Conservation (phyloP, 2,329 filamentous ascomycete genomes). For the Penicillium oxalicum region DNA sequence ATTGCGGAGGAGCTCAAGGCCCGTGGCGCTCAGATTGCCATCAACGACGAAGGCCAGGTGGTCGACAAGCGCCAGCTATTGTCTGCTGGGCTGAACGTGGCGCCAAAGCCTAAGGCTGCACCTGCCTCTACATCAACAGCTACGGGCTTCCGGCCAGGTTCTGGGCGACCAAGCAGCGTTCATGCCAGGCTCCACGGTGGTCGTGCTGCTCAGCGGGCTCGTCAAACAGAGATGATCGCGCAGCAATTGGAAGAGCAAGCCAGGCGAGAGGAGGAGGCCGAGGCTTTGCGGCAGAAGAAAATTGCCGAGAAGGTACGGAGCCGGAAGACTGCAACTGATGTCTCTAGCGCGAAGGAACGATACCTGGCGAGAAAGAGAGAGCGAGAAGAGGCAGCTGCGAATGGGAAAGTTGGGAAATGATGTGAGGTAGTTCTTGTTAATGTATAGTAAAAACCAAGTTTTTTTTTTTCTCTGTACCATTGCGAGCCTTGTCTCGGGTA, state of each 20-base stretch:
- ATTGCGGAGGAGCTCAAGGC: constrained; percentile 52
- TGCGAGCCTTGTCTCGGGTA: too few relatives aligned
- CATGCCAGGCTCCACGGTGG: constrained; percentile 31
- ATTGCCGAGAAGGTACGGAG: constrained; percentile 53
- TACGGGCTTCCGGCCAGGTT: constrained; percentile 15
- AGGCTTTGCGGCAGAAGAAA: constrained; percentile 49
- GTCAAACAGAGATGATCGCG: constrained; percentile 57
- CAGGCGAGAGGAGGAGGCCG: constrained; percentile 53
- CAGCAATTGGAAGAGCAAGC: constrained; percentile 52
- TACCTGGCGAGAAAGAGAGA: constrained; percentile 57
- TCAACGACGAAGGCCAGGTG: constrained; percentile 61
- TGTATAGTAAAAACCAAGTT: background rate
- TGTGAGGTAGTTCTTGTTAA: background rate
- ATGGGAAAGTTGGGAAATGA: constrained; percentile 16
- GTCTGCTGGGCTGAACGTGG: constrained; percentile 56
- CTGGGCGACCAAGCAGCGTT: constrained; percentile 13
- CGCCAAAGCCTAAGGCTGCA: constrained; percentile 47
- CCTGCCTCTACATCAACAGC: constrained; percentile 12
- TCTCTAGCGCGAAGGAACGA: constrained; percentile 56
- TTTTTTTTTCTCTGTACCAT: too few relatives aligned
- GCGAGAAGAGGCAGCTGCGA: constrained; percentile 35
- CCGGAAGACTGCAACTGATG: constrained; percentile 52
- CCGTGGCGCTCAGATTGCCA: constrained; percentile 46
- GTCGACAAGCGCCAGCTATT: constrained; percentile 60
- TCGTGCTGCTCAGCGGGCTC: constrained; percentile 43